Evolutionary conservation across 371 early-diverging fungal species (phyloP).

Genomic region (Mucor velutinosus): DNA sequence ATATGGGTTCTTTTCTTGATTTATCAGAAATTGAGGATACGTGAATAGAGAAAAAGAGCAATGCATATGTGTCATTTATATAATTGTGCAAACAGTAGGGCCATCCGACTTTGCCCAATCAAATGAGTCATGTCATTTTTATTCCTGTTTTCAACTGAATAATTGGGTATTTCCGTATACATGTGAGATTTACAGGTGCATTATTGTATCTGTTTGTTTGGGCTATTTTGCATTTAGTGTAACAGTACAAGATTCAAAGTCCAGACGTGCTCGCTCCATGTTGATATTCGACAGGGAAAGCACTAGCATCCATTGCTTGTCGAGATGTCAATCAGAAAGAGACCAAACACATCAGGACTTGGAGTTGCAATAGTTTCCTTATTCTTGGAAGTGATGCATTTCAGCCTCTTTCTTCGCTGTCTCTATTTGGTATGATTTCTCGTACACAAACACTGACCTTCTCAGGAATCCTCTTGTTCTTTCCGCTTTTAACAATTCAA

Average conservation of each 20-base stretch:
- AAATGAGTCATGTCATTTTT: constrained; percentile 12
- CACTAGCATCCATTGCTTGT: background rate
- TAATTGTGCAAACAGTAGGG: background rate
- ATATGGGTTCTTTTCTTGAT: background rate
- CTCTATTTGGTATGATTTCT: constrained; percentile 1
- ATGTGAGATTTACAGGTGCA: constrained; percentile 9
- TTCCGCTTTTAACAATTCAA: background rate
- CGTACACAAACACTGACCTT: constrained; percentile 8
- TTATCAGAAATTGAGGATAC: background rate
- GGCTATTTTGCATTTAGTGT: constrained; percentile 11
- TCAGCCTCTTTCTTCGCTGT: background rate
- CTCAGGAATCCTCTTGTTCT: constrained; percentile 5
- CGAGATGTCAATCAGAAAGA: background rate
- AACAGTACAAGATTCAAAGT: background rate
- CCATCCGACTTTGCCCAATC: constrained; percentile 9
- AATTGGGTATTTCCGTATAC: background rate
- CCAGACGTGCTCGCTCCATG: background rate
- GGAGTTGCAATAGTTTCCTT: background rate
- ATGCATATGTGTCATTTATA: constrained; percentile 6
- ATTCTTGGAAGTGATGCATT: background rate
- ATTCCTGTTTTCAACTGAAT: constrained; percentile 1
- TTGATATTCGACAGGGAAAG: background rate
- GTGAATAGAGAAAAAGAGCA: background rate
- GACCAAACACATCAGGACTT: background rate
- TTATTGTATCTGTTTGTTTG: background rate